Base-by-base conservation (phyloP, 805 yeast genomes). In the Metschnikowia reukaufii region DNA sequence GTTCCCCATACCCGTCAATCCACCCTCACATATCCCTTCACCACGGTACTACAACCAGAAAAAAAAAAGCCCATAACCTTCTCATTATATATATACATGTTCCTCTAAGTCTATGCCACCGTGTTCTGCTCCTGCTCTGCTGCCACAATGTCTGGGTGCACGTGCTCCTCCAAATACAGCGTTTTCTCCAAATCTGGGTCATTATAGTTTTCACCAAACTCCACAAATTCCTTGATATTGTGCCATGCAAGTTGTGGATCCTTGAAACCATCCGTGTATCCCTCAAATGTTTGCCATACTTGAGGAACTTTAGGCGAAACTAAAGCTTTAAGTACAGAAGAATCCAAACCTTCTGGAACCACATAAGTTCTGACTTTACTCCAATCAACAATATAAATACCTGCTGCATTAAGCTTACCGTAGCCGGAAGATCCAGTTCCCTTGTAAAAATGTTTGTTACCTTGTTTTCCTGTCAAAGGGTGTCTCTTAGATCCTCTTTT, bases 361-460 rank as follows among this genome's bases (percentile, higher is more conserved):
- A 88, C 96, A 67, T 84, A 94, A 0, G 98, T 89, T 59, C 97
- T 78, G 25, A 92, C 98, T 62, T 84, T 89, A 37, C 69, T 67
- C 88, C 96, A 92, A 69, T 88, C 78, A 51, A 94, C 79, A 6
- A 79, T 72, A 66, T 89, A 94, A 18, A 79, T 78, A 44, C 96
- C 97, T 50, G 74, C 77, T 30, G 76, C 73, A 44, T 94, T 86
- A 62, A 84, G 81, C 44, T 74, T 76, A 64, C 99, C 99, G 52
- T 89, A 81, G 66, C 97, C 97, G 3, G 96, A 79, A 4, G 99
- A 88, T 48, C 97, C 81, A 18, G 98, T 94, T 74, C 99, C 99
- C 67, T 94, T 94, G 72, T 94, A 94, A 70, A 77, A 87, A 58
- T 87, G 84, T 73, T 91, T 90, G 70, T 94, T 92, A 60, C 99